Conservation (phyloP, 1,284 basidiomycete genomes). For the Vanrija sp. region DNA sequence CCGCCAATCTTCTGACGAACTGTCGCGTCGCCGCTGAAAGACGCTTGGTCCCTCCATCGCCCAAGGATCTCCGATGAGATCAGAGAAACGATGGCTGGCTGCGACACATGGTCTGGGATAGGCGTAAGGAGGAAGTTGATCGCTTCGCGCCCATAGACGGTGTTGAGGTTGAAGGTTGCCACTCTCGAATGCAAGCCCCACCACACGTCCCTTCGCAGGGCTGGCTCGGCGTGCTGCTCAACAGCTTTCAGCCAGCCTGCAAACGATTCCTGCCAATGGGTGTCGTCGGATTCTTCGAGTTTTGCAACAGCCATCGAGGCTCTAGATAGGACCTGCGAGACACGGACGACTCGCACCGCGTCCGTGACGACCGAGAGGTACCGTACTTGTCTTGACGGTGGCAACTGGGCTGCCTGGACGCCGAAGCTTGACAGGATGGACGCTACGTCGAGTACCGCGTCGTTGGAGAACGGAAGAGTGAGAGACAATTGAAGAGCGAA, state of each 20-base stretch:
- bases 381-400: slow-evolving; percentile 6
- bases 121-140: slow-evolving; percentile 16
- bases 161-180: not conserved
- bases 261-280: slow-evolving; percentile 7
- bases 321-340: slow-evolving; percentile 9
- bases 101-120: slow-evolving; percentile 4
- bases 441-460: slow-evolving; percentile 9
- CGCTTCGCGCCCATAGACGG: slow-evolving; percentile 4
- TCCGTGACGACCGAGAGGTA: slow-evolving; percentile 11
- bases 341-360: not conserved
- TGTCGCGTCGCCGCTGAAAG: too few relatives aligned
- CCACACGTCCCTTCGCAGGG: slow-evolving; percentile 24
- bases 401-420: not conserved
- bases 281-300: slow-evolving; percentile 6
- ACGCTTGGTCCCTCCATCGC: slow-evolving; percentile 9
- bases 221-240: slow-evolving; percentile 3
- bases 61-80: not conserved
- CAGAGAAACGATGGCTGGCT: slow-evolving; percentile 1
- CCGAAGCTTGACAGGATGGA: slow-evolving; percentile 15
- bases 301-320: slow-evolving; percentile 14
- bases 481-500: slow-evolving; percentile 17
- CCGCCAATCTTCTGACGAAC: too few relatives aligned
- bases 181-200: slow-evolving; percentile 12
- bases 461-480: slow-evolving; percentile 14
- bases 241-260: slow-evolving; percentile 7